Conservation (phyloP, 495 filamentous ascomycete genomes). For the Talaromyces wortmannii region DNA sequence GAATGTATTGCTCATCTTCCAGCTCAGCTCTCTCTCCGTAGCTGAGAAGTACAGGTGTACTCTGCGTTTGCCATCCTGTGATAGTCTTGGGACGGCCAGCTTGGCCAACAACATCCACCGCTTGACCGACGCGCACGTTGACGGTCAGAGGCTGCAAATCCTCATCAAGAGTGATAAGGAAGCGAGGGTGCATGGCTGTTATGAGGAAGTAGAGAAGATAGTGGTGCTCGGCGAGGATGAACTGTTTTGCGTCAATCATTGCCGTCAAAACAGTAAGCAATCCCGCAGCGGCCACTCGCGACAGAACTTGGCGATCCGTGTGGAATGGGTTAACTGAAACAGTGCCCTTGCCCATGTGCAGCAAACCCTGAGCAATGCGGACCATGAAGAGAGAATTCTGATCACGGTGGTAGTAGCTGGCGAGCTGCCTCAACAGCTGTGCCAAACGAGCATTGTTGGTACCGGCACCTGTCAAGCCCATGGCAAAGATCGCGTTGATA, state of each 20-base stretch:
- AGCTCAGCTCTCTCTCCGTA: slow-evolving; percentile 94
- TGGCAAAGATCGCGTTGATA: slow-evolving; percentile 97
- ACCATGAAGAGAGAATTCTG: slow-evolving; percentile 98
- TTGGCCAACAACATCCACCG: slow-evolving; percentile 96
- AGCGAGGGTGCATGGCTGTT: slow-evolving; percentile 94
- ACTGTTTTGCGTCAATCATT: slow-evolving; percentile 91
- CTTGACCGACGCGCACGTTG: slow-evolving; percentile 95
- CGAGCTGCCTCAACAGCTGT: slow-evolving; percentile 87
- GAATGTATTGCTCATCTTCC: slow-evolving; percentile 95
- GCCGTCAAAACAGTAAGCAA: slow-evolving; percentile 84
- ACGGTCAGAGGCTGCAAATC: slow-evolving; percentile 88
- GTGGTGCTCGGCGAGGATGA: slow-evolving; percentile 82
- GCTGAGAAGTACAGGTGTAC: slow-evolving; percentile 86
- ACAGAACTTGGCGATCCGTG: slow-evolving; percentile 92
- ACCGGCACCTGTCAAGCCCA: slow-evolving; percentile 94
- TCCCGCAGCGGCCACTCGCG: slow-evolving; percentile 82
- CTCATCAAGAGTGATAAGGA: slow-evolving; percentile 94
- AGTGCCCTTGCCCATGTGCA: slow-evolving; percentile 99
- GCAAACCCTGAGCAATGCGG: slow-evolving; percentile 90
- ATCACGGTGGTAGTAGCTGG: slow-evolving; percentile 96
- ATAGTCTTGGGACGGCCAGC: slow-evolving; percentile 97
- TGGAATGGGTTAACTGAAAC: slow-evolving; percentile 95
- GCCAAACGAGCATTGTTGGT: slow-evolving; percentile 97
- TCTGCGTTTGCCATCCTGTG: slow-evolving; percentile 99
- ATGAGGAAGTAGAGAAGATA: slow-evolving; percentile 97